phyloP scores from a whole-genome alignment of 1,139 yeast genomes.

The Hanseniaspora gamundiae region DNA sequence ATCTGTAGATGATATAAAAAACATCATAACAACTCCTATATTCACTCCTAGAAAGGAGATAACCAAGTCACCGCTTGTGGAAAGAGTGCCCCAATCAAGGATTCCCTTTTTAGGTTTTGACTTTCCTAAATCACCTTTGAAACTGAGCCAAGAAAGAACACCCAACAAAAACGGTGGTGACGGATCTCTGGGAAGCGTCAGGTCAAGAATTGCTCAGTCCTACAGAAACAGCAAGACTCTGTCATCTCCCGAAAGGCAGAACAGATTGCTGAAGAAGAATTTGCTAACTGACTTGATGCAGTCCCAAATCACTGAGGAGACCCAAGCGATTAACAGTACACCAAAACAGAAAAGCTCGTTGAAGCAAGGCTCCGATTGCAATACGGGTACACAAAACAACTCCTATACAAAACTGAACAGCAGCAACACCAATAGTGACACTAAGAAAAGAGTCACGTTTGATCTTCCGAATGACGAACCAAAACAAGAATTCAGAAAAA shows the following conservation, averaged over 20 bases:
- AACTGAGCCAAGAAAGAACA: constrained; percentile 8
- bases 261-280: constrained; percentile 3
- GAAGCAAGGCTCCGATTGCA: neutral
- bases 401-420: constrained; percentile 1
- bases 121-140: neutral
- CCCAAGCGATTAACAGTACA: neutral
- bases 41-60: constrained; percentile 15
- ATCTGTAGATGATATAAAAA: constrained; percentile 4
- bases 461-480: constrained; percentile 2
- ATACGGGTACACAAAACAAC: neutral
- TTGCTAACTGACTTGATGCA: constrained; percentile 7
- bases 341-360: neutral
- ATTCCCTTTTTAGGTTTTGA: neutral
- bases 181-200: constrained; percentile 17
- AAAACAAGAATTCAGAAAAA: too few relatives aligned
- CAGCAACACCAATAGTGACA: neutral
- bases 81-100: too few relatives aligned
- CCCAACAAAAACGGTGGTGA: constrained; percentile 17
- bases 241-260: neutral
- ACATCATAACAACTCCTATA: neutral
- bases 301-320: neutral
- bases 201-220: constrained; percentile 13
- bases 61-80: constrained; percentile 9
- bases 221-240: constrained; percentile 7
- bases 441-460: constrained; percentile 9